phyloP scores from a whole-genome alignment of 1,284 basidiomycete species.

The Ceratobasidium sp. region DNA sequence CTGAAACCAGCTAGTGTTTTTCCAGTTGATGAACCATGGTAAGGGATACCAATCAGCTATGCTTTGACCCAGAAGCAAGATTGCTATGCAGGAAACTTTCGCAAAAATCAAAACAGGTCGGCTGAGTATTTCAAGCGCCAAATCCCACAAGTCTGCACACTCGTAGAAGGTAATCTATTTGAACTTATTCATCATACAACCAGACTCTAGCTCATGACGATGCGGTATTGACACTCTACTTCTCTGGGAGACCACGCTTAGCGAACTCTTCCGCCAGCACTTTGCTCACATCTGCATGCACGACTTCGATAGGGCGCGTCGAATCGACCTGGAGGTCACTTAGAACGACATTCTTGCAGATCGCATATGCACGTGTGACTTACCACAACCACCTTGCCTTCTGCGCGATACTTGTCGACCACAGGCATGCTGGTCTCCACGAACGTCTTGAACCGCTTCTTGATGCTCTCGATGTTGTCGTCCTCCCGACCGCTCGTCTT shows the following conservation, averaged over 20 bases:
- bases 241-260: constrained; percentile 32
- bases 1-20: too few species aligned
- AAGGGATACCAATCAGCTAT: too few species aligned
- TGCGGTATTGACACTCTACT: constrained; percentile 1
- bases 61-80: too few species aligned
- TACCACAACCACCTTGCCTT: constrained; percentile 84
- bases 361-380: constrained; percentile 48
- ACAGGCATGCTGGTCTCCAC: constrained; percentile 96
- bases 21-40: too few species aligned
- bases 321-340: constrained; percentile 73
- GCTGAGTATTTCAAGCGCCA: too few species aligned
- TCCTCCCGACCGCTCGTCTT: constrained; percentile 97
- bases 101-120: too few species aligned
- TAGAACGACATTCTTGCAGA: neutral
- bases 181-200: neutral
- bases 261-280: constrained; percentile 61
- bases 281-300: constrained; percentile 69
- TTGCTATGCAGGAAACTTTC: too few species aligned
- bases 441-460: constrained; percentile 98
- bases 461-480: constrained; percentile 95
- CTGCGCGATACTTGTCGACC: constrained; percentile 81
- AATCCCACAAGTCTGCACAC: too few species aligned
- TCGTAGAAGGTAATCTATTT: neutral
- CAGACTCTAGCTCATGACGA: too few species aligned
- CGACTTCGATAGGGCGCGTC: constrained; percentile 75